Conservation (phyloP, 179 eudicot species). For the Heliamphora pulchella region DNA sequence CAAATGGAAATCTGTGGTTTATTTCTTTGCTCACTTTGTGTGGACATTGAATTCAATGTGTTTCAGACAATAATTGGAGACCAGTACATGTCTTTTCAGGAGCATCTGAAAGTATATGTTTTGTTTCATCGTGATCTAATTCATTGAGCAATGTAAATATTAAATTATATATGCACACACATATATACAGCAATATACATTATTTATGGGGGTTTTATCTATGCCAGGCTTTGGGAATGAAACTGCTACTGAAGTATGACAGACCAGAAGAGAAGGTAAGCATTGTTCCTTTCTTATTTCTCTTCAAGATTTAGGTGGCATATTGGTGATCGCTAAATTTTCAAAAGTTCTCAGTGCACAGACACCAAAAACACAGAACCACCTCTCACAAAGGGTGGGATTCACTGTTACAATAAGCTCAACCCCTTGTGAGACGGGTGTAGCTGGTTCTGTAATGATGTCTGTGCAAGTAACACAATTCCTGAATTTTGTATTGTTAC, state of each 20-base stretch:
- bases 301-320: background rate
- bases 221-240: constrained; percentile 89
- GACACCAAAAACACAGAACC: too few species aligned
- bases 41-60: background rate
- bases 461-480: too few species aligned
- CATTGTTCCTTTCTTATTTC: constrained; percentile 7
- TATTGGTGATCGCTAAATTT: background rate
- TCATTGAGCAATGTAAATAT: background rate
- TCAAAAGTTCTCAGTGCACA: too few species aligned
- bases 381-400: too few species aligned
- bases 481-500: background rate
- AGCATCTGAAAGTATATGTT: background rate
- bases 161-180: background rate
- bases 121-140: background rate
- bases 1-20: background rate
- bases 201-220: constrained; percentile 7
- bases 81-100: background rate
- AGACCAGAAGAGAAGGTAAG: constrained; percentile 78
- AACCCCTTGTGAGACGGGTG: too few species aligned
- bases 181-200: background rate
- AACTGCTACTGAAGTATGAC: constrained; percentile 56
- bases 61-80: background rate
- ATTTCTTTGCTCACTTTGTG: background rate
- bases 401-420: too few species aligned
- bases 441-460: too few species aligned